phyloP scores from a whole-genome alignment of 768 basidiomycete species.

The Coprinopsis cinerea region DNA sequence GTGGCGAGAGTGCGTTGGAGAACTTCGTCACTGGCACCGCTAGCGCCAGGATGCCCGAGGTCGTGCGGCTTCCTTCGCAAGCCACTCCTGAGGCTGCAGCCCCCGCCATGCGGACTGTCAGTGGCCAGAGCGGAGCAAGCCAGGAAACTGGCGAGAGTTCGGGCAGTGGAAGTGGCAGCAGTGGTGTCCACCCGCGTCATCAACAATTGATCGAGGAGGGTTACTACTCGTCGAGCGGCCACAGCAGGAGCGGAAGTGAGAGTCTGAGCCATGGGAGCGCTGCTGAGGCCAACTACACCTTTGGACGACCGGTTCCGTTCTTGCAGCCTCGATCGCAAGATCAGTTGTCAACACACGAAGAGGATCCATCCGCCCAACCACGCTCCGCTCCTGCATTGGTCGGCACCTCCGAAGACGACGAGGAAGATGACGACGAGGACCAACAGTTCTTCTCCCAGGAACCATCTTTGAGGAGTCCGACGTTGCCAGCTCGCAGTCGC shows the following conservation, averaged over 20 bases:
- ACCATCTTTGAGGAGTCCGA: not conserved
- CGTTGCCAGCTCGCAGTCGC: not conserved
- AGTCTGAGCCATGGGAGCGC: constrained; percentile 34
- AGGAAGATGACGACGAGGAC: not conserved
- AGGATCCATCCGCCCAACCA: too few species aligned
- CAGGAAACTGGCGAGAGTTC: constrained; percentile 16
- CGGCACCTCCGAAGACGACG: constrained; percentile 3
- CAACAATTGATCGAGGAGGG: constrained; percentile 11
- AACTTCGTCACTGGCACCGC: not conserved
- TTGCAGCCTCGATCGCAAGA: constrained; percentile 22
- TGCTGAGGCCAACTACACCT: constrained; percentile 55
- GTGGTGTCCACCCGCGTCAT: not conserved
- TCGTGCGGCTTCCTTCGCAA: constrained; percentile 1
- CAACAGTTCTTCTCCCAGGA: not conserved
- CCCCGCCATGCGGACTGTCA: constrained; percentile 8
- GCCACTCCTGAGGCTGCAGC: not conserved
- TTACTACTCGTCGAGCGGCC: constrained; percentile 34
- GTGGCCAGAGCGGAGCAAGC: constrained; percentile 15
- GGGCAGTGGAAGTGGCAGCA: constrained; percentile 11
- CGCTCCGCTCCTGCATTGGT: not conserved
- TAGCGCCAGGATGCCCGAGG: not conserved
- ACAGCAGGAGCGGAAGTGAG: constrained; percentile 47
- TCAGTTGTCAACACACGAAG: not conserved
- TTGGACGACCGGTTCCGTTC: constrained; percentile 53
- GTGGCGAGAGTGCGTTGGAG: constrained; percentile 11